Percentiles rank a stretch among this genome's conserved stretches.
Conservation (phyloP, 257 asterid species). For the Perilla frutescens region DNA sequence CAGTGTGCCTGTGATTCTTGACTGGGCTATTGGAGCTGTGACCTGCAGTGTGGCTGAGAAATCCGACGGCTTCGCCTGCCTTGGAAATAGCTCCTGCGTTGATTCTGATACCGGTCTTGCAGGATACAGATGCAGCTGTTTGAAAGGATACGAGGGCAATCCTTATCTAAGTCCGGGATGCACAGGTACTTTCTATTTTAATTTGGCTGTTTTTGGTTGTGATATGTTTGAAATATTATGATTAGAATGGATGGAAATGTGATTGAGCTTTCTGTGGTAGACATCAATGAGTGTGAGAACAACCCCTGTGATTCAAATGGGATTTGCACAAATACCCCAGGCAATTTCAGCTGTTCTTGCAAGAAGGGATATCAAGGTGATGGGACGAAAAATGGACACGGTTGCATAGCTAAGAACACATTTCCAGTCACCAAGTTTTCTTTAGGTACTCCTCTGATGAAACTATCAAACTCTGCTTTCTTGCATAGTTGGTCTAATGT, state of each 20-base stretch:
- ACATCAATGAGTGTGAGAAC: conserved; percentile 55
- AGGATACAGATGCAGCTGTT: conserved; percentile 65
- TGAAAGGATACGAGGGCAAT: conserved; percentile 60
- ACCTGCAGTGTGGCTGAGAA: conserved; percentile 47
- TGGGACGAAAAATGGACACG: conserved; percentile 46
- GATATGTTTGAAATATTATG: neutral
- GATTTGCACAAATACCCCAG: conserved; percentile 46
- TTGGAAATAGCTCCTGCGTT: conserved; percentile 45
- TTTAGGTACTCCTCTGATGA: conserved; percentile 43
- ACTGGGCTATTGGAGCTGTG: conserved; percentile 65
- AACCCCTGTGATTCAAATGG: conserved; percentile 53
- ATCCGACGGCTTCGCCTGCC: conserved; percentile 40
- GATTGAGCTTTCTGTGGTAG: conserved; percentile 32
- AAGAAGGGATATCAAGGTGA: conserved; percentile 54
- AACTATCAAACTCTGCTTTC: neutral
- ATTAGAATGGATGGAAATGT: neutral
- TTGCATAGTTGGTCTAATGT: no score
- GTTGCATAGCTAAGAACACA: conserved; percentile 49
- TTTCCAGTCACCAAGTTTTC: conserved; percentile 57
- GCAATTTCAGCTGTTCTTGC: conserved; percentile 55
- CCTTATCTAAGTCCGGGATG: conserved; percentile 62
- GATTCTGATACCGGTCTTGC: conserved; percentile 51
- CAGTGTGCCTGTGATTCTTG: conserved; percentile 56
- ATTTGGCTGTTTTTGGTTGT: neutral
- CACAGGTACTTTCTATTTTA: conserved; percentile 39